Base-by-base conservation (phyloP, 129 eudicot genomes). In the Helichrysum umbraculigerum region DNA sequence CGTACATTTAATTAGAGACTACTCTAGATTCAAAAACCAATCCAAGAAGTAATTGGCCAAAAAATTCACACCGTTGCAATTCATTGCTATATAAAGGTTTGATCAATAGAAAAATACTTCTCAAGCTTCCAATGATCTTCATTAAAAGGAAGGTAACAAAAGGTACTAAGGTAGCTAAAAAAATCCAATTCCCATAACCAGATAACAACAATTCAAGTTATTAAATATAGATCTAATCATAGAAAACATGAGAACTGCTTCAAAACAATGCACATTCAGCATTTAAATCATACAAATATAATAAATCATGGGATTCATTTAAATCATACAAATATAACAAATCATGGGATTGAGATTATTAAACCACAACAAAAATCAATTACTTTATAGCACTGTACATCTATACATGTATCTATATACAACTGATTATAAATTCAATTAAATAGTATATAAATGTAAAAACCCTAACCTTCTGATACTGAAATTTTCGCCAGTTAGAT, bases 211-310 rank as follows among this genome's bases (percentile, higher is more conserved):
- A 57, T 61, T 12, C 34, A 61, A 61, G 67, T 61, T 29, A 4
- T 56, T 69, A 32, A 61, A 66, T 39, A 79, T 15, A 79, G 83
- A 80, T 80, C 84, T 58, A 74, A 32, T 58, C 65, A 80, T 59
- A 28, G 11, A 80, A 21, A 4, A 63, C 51, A 68, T 5, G 15
- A 3, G 57, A 58, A 57, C 17, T 42, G 19, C 75, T 59, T 41
- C 0, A 29, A 58, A 67, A 80, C 79, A 68, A 68, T 33, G 57
- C 66, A 44, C 71, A 80, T 74, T 68, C 30, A 74, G 65, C n/a
- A n/a, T n/a, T n/a, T n/a, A n/a, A n/a, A n/a, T n/a, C n/a, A n/a
- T n/a, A n/a, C n/a, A n/a, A n/a, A n/a, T n/a, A n/a, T n/a, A n/a
- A n/a, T n/a, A n/a, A n/a, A n/a, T n/a, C n/a, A n/a, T n/a, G n/a